Percentiles rank a stretch among this genome's conserved stretches.
Evolutionary conservation across 2,329 filamentous ascomycete species (phyloP).

Genomic region (Scleromitrula shiraiana): DNA sequence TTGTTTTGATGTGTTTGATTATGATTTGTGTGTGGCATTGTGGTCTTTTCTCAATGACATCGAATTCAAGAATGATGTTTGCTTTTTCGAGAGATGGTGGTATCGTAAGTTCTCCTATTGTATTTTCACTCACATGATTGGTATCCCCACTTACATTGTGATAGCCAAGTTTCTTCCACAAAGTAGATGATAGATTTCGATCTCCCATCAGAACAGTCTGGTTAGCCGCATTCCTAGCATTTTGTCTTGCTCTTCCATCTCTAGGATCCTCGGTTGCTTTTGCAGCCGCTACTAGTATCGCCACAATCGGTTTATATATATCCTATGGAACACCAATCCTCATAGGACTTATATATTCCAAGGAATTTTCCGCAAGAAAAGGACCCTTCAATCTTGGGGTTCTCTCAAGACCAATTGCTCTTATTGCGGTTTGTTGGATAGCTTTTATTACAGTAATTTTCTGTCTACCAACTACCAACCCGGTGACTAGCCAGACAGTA

Average conservation of each 20-base stretch:
- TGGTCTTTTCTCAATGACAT: slow-evolving; percentile 49
- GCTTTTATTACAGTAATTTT: slow-evolving; percentile 48
- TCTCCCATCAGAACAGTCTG: slow-evolving; percentile 46
- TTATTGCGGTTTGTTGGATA: slow-evolving; percentile 44
- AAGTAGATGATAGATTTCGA: slow-evolving; percentile 41
- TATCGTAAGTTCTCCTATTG: slow-evolving; percentile 30
- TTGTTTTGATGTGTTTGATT: slow-evolving; percentile 46
- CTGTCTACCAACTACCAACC: slow-evolving; percentile 48
- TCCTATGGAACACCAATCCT: slow-evolving; percentile 50
- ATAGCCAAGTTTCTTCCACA: slow-evolving; percentile 43
- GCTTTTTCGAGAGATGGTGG: slow-evolving; percentile 49
- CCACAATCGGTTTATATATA: slow-evolving; percentile 50
- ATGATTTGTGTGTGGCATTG: slow-evolving; percentile 56
- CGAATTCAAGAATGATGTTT: slow-evolving; percentile 52
- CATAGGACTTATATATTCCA: slow-evolving; percentile 44
- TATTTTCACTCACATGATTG: neutral
- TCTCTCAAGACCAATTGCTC: slow-evolving; percentile 40
- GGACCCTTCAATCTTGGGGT: slow-evolving; percentile 46
- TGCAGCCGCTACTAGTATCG: slow-evolving; percentile 49
- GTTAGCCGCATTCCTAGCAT: slow-evolving; percentile 45
- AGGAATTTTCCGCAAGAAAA: slow-evolving; percentile 41
- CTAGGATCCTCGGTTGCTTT: slow-evolving; percentile 48
- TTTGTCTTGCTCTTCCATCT: slow-evolving; percentile 47
- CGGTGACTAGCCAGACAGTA: slow-evolving; percentile 46
- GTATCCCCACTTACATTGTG: too few species aligned